Evolutionary conservation across 202 grass and related monocot species (phyloP), one percentile per base, ranked within the genome.

Genomic region (Bolboschoenoplectus hybrid): DNA sequence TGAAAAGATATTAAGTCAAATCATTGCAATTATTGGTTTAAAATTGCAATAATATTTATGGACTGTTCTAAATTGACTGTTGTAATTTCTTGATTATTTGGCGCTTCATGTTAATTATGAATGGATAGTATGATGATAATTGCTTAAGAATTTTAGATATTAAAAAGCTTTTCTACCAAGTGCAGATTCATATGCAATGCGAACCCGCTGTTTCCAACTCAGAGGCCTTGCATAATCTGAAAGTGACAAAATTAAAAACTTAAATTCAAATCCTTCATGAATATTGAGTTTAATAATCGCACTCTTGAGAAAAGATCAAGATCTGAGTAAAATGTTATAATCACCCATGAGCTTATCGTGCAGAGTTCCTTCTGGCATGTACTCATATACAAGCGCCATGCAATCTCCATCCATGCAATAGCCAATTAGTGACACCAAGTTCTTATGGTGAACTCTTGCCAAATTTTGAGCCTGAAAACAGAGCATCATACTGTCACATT

Each of bases 331-430:
- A 35, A 13, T 6, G 3, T 64, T 68, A 50, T 5, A 9, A 56
- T 55, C 46, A 88, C 89, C 87, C 80, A 9, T 74, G 32, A 91
- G 84, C 78, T 86, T 81, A 39, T 88, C 70, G 40, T 87, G 67
- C 17, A 91, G 87, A 41, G 53, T 91, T 55, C 87, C 89, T 82
- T 88, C 76, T 32, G 71, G 5, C 89, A 91, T 88, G 71, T 88
- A 91, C 80, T 91, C 89, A 52, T 88, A 91, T 6, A 91, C 68
- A 47, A 91, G 89, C 4, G 84, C 87, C 53, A 91, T 80, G 66
- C 78, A 50, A 50, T 88, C 50, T 12, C 36, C 69, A 63, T 91
- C 87, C 17, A 71, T 86, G 41, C 89, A 91, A 26, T 91, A 88
- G 2, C 89, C 87, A 45, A 88, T 17, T 45, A 91, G 36, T 7